These are phyloP conservation scores for Metahyphopichia silvanorum DNA, from an alignment of 805 yeast genomes.

Conservation along the genomic window DNA sequence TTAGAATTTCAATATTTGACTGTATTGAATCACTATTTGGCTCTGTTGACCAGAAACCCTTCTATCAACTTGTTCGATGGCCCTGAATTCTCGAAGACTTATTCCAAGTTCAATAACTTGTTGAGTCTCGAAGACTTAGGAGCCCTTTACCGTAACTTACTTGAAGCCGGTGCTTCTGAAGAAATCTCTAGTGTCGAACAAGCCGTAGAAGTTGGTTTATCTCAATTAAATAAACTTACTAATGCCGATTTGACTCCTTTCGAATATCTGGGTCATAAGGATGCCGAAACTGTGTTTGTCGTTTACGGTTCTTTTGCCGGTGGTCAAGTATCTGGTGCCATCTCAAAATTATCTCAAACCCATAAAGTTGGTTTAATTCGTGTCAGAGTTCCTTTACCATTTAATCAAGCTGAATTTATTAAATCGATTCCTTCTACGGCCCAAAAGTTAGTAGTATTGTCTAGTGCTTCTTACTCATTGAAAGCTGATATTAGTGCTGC, in stretches of 20 bases:
- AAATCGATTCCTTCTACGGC: conserved; percentile 55
- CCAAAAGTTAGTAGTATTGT: conserved; percentile 60
- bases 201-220: conserved; percentile 45
- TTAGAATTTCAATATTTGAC: conserved; percentile 66
- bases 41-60: conserved; percentile 49
- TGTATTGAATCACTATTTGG: conserved; percentile 59
- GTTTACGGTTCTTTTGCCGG: conserved; percentile 74
- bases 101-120: conserved; percentile 41
- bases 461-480: conserved; percentile 44
- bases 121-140: conserved; percentile 42
- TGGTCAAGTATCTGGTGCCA: conserved; percentile 46
- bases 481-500: conserved; percentile 74
- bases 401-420: conserved; percentile 60
- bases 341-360: conserved; percentile 30
- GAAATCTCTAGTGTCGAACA: conserved; percentile 27
- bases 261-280: conserved; percentile 63
- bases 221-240: conserved; percentile 48
- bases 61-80: conserved; percentile 81
- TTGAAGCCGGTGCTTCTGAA: conserved; percentile 15
- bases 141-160: conserved; percentile 35
- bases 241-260: conserved; percentile 58
- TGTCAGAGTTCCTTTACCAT: conserved; percentile 78
- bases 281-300: conserved; percentile 74
- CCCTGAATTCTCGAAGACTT: conserved; percentile 53
- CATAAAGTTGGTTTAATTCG: conserved; percentile 62